Conservation (phyloP, 345 rosid species). For the Cardiospermum halicacabum region DNA sequence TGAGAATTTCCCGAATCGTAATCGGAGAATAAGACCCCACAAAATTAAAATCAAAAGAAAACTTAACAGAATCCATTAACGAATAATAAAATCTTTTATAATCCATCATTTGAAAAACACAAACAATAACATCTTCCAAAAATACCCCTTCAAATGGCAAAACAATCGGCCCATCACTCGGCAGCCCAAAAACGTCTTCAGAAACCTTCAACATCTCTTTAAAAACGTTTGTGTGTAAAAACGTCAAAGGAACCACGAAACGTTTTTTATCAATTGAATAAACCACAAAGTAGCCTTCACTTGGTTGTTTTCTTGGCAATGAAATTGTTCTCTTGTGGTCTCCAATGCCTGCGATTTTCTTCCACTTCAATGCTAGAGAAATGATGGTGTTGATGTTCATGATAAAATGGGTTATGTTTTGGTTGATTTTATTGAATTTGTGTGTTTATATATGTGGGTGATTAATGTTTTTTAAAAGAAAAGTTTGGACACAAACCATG, state of each 20-base stretch:
- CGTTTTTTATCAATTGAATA: conserved; percentile 28
- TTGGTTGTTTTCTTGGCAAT: conserved; percentile 7
- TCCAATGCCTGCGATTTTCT: conserved; percentile 17
- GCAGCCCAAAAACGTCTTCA: conserved; percentile 32
- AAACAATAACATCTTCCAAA: conserved; percentile 19
- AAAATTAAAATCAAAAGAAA: not conserved
- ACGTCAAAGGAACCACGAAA: conserved; percentile 29
- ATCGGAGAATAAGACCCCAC: not conserved
- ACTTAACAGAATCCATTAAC: conserved; percentile 5
- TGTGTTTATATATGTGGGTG: not conserved
- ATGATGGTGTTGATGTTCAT: conserved; percentile 18
- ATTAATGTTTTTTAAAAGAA: no score
- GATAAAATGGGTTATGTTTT: no score
- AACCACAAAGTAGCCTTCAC: conserved; percentile 32
- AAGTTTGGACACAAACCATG: conserved; percentile 15
- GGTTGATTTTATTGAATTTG: no score
- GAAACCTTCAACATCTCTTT: conserved; percentile 30
- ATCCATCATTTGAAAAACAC: conserved; percentile 3
- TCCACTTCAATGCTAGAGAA: conserved; percentile 19
- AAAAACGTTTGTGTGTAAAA: conserved; percentile 23
- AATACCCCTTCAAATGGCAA: conserved; percentile 27
- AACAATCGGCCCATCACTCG: conserved; percentile 30
- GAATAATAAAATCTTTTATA: conserved; percentile 2
- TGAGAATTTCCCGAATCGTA: not conserved
- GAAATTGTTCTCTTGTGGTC: conserved; percentile 9